Base-by-base conservation (phyloP, 345 rosid genomes). In the Populus tremula region DNA sequence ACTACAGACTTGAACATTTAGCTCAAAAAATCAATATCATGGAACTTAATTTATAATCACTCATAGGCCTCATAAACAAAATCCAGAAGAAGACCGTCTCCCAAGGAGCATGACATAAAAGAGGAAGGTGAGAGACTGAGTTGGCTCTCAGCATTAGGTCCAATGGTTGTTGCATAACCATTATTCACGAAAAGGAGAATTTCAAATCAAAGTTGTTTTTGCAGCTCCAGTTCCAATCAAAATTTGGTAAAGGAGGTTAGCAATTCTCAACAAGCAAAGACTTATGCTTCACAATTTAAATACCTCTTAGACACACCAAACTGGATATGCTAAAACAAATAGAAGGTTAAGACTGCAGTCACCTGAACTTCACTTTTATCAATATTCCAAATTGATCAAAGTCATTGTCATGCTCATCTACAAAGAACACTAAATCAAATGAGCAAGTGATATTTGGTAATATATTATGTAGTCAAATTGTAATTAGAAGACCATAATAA, bases 291-390 rank as follows among this genome's bases (percentile, higher is more conserved):
- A 65, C n/a, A 38, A 33, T 72, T 71, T 49, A 33, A 71, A 65
- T 35, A 23, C 20, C 53, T 47, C 16, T 47, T 23, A 59, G 33
- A 64, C 66, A 67, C 18, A n/a, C 31, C 47, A 73, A 56, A 27
- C n/a, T 18, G n/a, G 38, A 62, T 65, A 45, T 63, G 61, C 67
- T 8, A 47, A 62, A 41, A 70, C 35, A 14, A 56, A 70, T 33
- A 67, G 69, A 74, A 71, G 76, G 18, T 56, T 39, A 18, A 45
- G 79, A 49, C n/a, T 65, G 41, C 43, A 59, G 33, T 84, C 80
- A 88, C 96, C 96, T 91, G 91, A 95, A 95, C 83, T 95, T 95
- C 77, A 95, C 98, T 87, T 90, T 92, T 82, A 92, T 88, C 75
- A 90, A 91, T 79, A 93, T 89, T 77, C 99, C 99, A 80, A 87